Evolutionary conservation across 306 rosid species (phyloP).

Genomic region (Malus asiatica): DNA sequence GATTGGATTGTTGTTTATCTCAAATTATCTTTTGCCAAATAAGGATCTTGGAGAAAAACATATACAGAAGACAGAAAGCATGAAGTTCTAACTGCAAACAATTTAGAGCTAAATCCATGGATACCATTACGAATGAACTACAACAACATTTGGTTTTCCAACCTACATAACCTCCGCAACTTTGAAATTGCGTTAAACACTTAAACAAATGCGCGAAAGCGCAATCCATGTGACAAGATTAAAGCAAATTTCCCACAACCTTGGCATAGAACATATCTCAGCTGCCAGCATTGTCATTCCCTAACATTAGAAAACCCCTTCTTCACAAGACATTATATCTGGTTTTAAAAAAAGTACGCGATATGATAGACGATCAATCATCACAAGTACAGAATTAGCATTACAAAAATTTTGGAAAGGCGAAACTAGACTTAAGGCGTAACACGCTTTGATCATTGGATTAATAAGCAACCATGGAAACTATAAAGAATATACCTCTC

Average conservation of each 20-base stretch:
- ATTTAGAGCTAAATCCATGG: background rate
- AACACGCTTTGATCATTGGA: slow-evolving; percentile 30
- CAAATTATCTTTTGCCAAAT: no score
- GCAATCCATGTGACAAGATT: slow-evolving; percentile 3
- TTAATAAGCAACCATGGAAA: slow-evolving; percentile 18
- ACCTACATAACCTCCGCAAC: background rate
- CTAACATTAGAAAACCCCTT: slow-evolving; percentile 14
- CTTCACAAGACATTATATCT: slow-evolving; percentile 25
- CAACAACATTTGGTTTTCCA: background rate
- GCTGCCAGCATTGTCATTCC: slow-evolving; percentile 11
- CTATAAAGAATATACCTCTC: slow-evolving; percentile 43
- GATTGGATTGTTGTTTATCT: background rate
- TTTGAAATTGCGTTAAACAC: background rate
- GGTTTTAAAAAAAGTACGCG: slow-evolving; percentile 13
- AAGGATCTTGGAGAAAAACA: no score
- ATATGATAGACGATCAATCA: slow-evolving; percentile 37
- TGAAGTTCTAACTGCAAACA: background rate
- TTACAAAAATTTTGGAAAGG: slow-evolving; percentile 13
- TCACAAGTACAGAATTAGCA: slow-evolving; percentile 41
- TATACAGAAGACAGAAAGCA: no score
- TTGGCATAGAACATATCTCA: background rate
- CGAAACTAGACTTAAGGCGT: slow-evolving; percentile 16
- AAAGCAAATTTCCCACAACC: background rate
- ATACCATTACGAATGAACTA: background rate
- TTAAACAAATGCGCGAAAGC: background rate